Evolutionary conservation across 495 filamentous ascomycete species (phyloP).

Genomic region (Aspergillus haitiensis): DNA sequence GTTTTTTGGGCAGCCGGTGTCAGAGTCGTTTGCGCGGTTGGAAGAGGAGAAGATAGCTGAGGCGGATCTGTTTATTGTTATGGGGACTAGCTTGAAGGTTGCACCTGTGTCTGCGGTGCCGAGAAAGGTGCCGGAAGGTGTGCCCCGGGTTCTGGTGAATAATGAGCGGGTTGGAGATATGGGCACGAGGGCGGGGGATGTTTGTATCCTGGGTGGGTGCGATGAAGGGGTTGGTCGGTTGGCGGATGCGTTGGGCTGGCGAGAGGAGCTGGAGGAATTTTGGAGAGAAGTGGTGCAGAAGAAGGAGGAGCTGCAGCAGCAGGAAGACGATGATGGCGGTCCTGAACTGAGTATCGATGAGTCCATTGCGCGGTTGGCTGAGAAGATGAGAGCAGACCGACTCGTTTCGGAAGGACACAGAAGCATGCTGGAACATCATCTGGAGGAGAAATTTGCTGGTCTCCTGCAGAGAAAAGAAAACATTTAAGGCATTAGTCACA

Average conservation of each 20-base stretch:
- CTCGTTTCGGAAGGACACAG: slow-evolving; percentile 30
- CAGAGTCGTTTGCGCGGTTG: slow-evolving; percentile 56
- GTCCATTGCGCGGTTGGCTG: slow-evolving; percentile 46
- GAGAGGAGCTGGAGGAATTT: slow-evolving; percentile 68
- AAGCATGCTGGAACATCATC: slow-evolving; percentile 14
- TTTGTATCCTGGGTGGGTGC: slow-evolving; percentile 65
- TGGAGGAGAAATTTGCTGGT: slow-evolving; percentile 20
- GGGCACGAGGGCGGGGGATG: slow-evolving; percentile 65
- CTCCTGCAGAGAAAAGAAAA: slow-evolving; percentile 3
- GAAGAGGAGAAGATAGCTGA: slow-evolving; percentile 48
- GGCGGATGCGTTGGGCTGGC: slow-evolving; percentile 76
- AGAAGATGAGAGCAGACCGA: slow-evolving; percentile 21
- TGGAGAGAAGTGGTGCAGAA: slow-evolving; percentile 50
- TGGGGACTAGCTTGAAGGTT: slow-evolving; percentile 84
- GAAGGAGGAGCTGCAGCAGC: slow-evolving; percentile 18
- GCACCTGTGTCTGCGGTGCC: slow-evolving; percentile 78
- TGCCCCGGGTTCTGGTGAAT: slow-evolving; percentile 79
- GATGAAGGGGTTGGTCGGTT: slow-evolving; percentile 74
- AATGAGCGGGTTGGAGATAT: slow-evolving; percentile 71
- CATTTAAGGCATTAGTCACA: no score
- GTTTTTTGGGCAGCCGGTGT: slow-evolving; percentile 84
- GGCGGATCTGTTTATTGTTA: slow-evolving; percentile 78
- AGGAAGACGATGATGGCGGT: slow-evolving; percentile 17
- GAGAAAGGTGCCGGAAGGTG: slow-evolving; percentile 47
- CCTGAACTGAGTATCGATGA: slow-evolving; percentile 32